A percentile compares a stretch with the other conserved stretches of the same genome.
These are phyloP conservation scores for Phalaenopsis equestris DNA, from an alignment of 106 monocot species.

Conservation along the genomic window DNA sequence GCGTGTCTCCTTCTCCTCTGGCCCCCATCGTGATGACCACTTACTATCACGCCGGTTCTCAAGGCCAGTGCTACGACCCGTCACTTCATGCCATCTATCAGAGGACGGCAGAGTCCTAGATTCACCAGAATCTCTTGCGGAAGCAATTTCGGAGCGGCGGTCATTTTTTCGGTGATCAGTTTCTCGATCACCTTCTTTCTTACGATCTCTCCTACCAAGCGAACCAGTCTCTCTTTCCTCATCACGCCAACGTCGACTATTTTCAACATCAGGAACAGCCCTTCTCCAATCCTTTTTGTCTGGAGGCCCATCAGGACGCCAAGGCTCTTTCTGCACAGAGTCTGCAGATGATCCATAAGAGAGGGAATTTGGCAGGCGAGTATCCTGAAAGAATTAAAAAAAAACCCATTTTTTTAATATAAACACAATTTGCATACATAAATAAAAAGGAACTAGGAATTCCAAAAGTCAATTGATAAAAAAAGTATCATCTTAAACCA, in stretches of 20 bases:
- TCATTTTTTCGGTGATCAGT: conserved; percentile 64
- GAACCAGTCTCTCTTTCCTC: conserved; percentile 95
- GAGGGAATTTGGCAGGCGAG: conserved; percentile 24
- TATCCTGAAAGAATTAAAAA: conserved; percentile 30
- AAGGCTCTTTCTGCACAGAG: conserved; percentile 50
- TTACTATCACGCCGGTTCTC: conserved; percentile 78
- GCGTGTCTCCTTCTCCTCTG: conserved; percentile 72
- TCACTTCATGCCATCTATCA: conserved; percentile 60
- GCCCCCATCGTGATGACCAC: conserved; percentile 98
- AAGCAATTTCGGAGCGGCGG: conserved; percentile 46
- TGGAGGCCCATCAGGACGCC: conserved; percentile 51
- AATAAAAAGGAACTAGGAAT: background rate
- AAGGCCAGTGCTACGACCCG: conserved; percentile 36
- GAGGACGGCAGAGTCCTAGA: conserved; percentile 31
- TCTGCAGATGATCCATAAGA: conserved; percentile 39
- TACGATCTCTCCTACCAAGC: conserved; percentile 80
- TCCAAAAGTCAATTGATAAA: background rate
- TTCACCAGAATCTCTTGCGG: conserved; percentile 47
- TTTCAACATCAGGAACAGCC: conserved; percentile 51
- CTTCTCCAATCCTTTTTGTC: conserved; percentile 89
- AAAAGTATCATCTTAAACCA: background rate
- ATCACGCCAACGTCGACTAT: conserved; percentile 81
- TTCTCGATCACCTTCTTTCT: conserved; percentile 83
- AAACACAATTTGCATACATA: background rate
- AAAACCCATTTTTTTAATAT: background rate